Evolutionary conservation across 73 alveolate genomes (phyloP).

Genomic region (Symbiodinium natans): DNA sequence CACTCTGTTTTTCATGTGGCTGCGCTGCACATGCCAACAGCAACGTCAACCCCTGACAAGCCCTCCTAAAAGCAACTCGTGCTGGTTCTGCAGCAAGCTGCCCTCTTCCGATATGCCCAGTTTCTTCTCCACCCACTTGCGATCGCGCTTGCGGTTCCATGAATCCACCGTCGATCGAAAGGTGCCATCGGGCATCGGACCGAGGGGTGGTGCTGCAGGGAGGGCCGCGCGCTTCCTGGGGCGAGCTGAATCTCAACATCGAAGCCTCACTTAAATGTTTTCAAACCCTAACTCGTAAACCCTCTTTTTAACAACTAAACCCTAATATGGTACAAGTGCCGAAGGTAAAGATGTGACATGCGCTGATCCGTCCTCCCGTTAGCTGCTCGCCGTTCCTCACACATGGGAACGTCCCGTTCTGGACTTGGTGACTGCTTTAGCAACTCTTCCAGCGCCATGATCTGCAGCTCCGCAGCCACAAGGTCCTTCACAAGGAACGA

Average conservation of each 20-base stretch:
- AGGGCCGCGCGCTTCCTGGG: conserved; percentile 14
- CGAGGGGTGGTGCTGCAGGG: conserved; percentile 44
- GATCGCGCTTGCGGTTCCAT: conserved; percentile 88
- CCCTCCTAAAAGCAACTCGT: too few relatives aligned
- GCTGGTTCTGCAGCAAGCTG: neutral
- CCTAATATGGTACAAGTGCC: too few relatives aligned
- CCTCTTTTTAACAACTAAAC: too few relatives aligned
- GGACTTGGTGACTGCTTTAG: conserved; percentile 47
- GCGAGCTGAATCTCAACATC: too few relatives aligned
- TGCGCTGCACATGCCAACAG: too few relatives aligned
- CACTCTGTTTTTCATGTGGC: too few relatives aligned
- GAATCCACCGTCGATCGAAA: conserved; percentile 71
- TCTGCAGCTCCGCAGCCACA: conserved; percentile 59
- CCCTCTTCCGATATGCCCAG: conserved; percentile 61
- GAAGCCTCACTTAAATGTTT: too few relatives aligned
- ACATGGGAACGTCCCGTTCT: conserved; percentile 45
- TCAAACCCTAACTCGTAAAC: too few relatives aligned
- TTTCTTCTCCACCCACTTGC: conserved; percentile 13
- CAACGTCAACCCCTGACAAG: too few relatives aligned
- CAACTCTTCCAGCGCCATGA: conserved; percentile 43
- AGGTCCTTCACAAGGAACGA: neutral
- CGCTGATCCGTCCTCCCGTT: conserved; percentile 80
- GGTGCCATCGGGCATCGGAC: conserved; percentile 33
- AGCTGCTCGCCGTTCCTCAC: conserved; percentile 28
- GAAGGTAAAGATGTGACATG: too few relatives aligned